phyloP scores from a whole-genome alignment of 23 red algal species.

The Rhodosorus marinus region DNA sequence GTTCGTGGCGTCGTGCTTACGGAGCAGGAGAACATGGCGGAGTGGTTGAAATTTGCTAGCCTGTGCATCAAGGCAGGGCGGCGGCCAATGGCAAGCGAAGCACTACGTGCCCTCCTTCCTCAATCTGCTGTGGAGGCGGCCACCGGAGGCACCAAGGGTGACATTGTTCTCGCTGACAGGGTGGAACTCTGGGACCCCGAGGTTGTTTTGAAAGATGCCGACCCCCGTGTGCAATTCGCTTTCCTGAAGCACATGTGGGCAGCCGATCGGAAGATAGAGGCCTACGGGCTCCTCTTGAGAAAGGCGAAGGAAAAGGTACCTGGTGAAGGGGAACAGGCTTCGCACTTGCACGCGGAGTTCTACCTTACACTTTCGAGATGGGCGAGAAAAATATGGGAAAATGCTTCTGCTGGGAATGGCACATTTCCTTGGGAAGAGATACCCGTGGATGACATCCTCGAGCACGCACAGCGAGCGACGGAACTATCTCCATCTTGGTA shows the following conservation, averaged over 20 bases:
- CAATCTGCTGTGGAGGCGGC: background rate
- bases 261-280: conserved; percentile 4
- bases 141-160: background rate
- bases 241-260: conserved; percentile 16
- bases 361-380: conserved; percentile 3
- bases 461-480: conserved; percentile 39
- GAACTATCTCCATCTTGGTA: conserved; percentile 40
- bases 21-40: conserved; percentile 37
- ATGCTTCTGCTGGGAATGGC: too few species aligned
- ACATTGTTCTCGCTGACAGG: background rate
- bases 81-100: conserved; percentile 76
- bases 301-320: background rate
- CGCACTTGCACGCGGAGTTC: background rate
- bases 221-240: conserved; percentile 7
- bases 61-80: conserved; percentile 49
- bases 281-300: conserved; percentile 4
- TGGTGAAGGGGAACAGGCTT: background rate
- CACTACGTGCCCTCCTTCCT: conserved; percentile 24
- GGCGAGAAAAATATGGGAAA: background rate
- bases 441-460: conserved; percentile 11
- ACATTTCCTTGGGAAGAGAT: background rate
- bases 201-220: conserved; percentile 2
- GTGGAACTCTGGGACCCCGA: conserved; percentile 1
- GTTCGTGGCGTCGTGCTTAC: conserved; percentile 62
- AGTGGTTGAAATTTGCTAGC: conserved; percentile 69